phyloP scores from a whole-genome alignment of 805 yeast species.

The Candida hungchunana region DNA sequence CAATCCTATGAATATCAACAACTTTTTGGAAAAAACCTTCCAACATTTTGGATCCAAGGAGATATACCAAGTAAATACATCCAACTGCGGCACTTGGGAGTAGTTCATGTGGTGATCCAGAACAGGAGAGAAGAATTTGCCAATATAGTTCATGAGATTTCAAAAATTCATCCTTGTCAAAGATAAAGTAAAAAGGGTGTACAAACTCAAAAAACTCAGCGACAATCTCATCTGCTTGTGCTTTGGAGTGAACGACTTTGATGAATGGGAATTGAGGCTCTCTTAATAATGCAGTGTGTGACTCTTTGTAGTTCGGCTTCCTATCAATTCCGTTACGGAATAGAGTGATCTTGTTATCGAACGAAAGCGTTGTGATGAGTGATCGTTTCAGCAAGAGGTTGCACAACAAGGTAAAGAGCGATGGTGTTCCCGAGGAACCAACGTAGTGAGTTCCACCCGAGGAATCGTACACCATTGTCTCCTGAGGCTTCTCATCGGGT shows the following conservation, averaged over 20 bases:
- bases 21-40: conserved; percentile 15
- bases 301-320: conserved; percentile 11
- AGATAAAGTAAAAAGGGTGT: conserved; percentile 41
- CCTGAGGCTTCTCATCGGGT: too few species aligned
- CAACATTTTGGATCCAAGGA: conserved; percentile 22
- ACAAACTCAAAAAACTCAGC: conserved; percentile 38
- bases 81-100: conserved; percentile 30
- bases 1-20: conserved; percentile 27
- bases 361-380: conserved; percentile 34
- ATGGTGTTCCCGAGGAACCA: conserved; percentile 43
- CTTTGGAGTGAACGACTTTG: conserved; percentile 27
- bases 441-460: conserved; percentile 45
- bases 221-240: conserved; percentile 35
- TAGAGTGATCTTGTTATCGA: conserved; percentile 28
- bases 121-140: too few species aligned
- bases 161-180: conserved; percentile 32
- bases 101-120: too few species aligned
- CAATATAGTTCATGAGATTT: conserved; percentile 36
- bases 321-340: conserved; percentile 17
- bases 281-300: conserved; percentile 12
- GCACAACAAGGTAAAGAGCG: conserved; percentile 39
- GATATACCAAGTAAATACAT: conserved; percentile 44
- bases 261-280: conserved; percentile 36
- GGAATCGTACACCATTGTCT: conserved; percentile 39
- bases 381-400: conserved; percentile 33